Evolutionary conservation across 495 filamentous ascomycete genomes (phyloP).

Genomic region (Xylaria longipes): DNA sequence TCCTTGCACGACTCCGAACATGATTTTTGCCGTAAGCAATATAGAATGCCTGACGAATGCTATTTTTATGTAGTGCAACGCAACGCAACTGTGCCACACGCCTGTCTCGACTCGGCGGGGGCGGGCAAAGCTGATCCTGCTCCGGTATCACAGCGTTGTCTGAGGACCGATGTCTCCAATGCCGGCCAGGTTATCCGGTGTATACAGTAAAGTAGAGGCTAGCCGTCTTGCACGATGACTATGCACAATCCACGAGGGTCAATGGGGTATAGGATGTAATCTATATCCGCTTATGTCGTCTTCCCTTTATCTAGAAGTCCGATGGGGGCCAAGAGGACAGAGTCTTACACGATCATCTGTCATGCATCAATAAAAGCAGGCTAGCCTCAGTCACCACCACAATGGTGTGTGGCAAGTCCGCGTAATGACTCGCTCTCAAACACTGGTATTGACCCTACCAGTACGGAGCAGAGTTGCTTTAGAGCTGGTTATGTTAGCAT

Average conservation of each 20-base stretch:
- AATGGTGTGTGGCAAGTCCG: background rate
- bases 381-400: constrained; percentile 13
- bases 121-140: constrained; percentile 12
- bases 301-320: constrained; percentile 18
- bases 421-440: constrained; percentile 20
- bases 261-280: background rate
- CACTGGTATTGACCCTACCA: constrained; percentile 1
- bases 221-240: background rate
- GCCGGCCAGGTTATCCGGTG: background rate
- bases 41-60: constrained; percentile 2
- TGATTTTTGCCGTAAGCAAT: constrained; percentile 2
- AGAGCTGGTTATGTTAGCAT: constrained; percentile 22
- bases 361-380: constrained; percentile 26
- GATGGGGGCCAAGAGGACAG: constrained; percentile 4
- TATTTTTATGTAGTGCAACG: constrained; percentile 15
- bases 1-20: constrained; percentile 20
- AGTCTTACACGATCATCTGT: constrained; percentile 28
- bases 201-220: background rate
- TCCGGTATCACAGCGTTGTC: constrained; percentile 18
- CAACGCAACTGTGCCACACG: background rate
- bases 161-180: constrained; percentile 7
- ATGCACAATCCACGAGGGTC: background rate
- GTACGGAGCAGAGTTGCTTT: constrained; percentile 2
- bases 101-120: background rate
- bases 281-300: constrained; percentile 2